Base-by-base conservation (phyloP, 163 green algal genomes). In the Scenedesmus sp. region DNA sequence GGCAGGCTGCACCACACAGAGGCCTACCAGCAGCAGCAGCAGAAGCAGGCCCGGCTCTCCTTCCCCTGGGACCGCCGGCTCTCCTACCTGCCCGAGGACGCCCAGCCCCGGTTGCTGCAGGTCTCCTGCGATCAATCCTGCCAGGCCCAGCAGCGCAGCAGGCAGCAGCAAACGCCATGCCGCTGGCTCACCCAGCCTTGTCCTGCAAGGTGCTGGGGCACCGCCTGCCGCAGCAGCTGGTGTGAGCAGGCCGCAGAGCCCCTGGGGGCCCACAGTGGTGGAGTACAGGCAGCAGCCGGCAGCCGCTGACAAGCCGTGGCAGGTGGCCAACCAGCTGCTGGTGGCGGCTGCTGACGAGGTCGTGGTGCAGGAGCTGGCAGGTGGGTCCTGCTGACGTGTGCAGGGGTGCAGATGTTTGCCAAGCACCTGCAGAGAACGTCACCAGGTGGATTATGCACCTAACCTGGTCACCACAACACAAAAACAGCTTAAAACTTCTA, bases 311-410 rank as follows among this genome's bases (percentile, higher is more conserved):
- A 90, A 90, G 70, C 70, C 72, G 15, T 85, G 70, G 86, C 70
- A 80, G 16, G 86, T 56, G 35, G 70, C 86, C 37, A 90, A 78
- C 30, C 70, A 90, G 72, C n/a, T 90, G 86, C 33, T 90, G 86
- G 70, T 86, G 24, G 86, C 46, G 16, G 44, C 22, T 9, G 43
- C 86, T 35, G 72, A 73, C 9, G 70, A 90, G 33, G 86, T 59
- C 1, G 72, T 85, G 9, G 86, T 85, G 72, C 86, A 90, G 20
- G n/a, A 90, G 43, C 72, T 90, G 10, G 86, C 43, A 72, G 85
- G 85, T 89, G 40, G 3, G 85, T n/a, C n/a, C n/a, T 44, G 2
- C 51, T 37, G 79, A n/a, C 40, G 42, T 30, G 42, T 65, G 51
- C 42, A 33, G 80, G 26, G 43, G 80, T 56, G 46, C 46, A 56